Evolutionary conservation across 306 rosid genomes (phyloP).

Genomic region (Quercus rubra): DNA sequence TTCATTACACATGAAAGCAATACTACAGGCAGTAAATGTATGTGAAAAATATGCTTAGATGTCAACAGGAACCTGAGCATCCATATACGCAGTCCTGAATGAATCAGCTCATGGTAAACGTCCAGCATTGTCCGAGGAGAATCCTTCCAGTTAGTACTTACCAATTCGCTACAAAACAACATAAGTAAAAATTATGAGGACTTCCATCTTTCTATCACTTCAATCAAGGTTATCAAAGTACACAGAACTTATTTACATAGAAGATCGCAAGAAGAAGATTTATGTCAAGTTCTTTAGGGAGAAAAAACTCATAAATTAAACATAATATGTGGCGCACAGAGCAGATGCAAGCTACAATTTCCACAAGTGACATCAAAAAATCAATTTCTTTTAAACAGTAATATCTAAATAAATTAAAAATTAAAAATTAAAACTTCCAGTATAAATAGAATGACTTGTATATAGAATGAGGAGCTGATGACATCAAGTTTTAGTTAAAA

Average conservation of each 20-base stretch:
- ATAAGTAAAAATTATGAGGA: not conserved
- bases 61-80: constrained; percentile 62
- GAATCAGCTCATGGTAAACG: constrained; percentile 62
- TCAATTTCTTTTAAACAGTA: not conserved
- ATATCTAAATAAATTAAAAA: not conserved
- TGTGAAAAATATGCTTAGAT: not conserved
- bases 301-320: not conserved
- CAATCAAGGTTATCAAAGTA: not conserved
- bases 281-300: not conserved
- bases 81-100: constrained; percentile 73
- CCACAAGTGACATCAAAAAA: not conserved
- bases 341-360: not conserved
- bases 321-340: not conserved
- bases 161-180: constrained; percentile 37
- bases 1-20: not conserved
- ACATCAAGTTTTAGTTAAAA: not conserved
- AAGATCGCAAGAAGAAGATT: not conserved
- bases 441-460: not conserved
- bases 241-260: not conserved
- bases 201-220: not conserved
- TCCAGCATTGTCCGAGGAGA: constrained; percentile 71
- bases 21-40: not conserved
- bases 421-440: not conserved
- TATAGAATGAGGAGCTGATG: not conserved
- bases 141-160: constrained; percentile 58